Evolutionary conservation across 2,329 filamentous ascomycete species (phyloP).

Genomic region (Aureobasidium melanogenum): DNA sequence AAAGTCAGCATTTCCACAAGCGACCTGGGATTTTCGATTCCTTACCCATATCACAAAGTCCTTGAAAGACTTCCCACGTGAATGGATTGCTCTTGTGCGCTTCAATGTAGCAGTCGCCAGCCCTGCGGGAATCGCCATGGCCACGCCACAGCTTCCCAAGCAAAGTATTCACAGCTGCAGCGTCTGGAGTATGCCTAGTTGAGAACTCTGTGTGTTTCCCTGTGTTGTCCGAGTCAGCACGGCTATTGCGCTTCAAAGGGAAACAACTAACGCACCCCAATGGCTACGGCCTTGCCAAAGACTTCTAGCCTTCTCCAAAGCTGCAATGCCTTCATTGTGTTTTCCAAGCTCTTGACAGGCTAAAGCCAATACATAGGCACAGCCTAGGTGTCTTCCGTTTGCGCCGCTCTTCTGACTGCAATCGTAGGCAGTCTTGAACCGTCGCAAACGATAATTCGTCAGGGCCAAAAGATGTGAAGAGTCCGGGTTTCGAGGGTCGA

Average conservation of each 20-base stretch:
- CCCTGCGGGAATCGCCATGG: conserved; percentile 71
- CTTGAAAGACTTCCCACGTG: conserved; percentile 95
- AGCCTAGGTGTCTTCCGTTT: conserved; percentile 70
- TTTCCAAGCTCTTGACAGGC: conserved; percentile 72
- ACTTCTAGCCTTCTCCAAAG: conserved; percentile 72
- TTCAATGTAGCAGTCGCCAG: conserved; percentile 79
- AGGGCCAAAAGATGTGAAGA: conserved; percentile 74
- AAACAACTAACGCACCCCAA: conserved; percentile 34
- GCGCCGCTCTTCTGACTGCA: conserved; percentile 62
- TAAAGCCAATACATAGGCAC: conserved; percentile 85
- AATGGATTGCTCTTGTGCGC: conserved; percentile 85
- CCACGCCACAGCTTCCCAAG: conserved; percentile 80
- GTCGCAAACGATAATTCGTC: conserved; percentile 73
- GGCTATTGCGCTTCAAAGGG: not conserved
- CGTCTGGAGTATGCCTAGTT: conserved; percentile 69
- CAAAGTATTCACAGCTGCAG: conserved; percentile 72
- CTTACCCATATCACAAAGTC: conserved; percentile 68
- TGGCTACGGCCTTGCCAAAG: conserved; percentile 67
- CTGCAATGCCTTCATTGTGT: conserved; percentile 70
- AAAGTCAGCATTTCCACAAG: conserved; percentile 4
- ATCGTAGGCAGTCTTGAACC: conserved; percentile 80
- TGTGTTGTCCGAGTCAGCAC: conserved; percentile 20
- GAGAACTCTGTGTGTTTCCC: conserved; percentile 66
- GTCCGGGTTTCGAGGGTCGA: conserved; percentile 73
- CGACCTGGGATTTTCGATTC: not conserved